Percentiles rank a stretch among this genome's conserved stretches.
These are phyloP conservation scores for Oligophagozyma castellii DNA, from an alignment of 1,139 yeast species.

Conservation along the genomic window DNA sequence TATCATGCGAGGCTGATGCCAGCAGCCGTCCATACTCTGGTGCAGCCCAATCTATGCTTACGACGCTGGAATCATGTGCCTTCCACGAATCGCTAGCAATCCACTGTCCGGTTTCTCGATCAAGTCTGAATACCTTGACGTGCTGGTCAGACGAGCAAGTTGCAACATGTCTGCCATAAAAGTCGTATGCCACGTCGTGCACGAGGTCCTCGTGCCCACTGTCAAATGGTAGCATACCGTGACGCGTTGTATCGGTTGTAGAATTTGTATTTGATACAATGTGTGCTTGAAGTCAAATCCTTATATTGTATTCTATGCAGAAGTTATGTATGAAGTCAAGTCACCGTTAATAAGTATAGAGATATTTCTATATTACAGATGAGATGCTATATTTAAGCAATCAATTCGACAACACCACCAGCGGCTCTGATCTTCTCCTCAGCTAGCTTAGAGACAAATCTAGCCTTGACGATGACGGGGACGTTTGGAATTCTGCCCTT, in stretches of 20 bases:
- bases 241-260: too few relatives aligned
- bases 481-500: conserved; percentile 97
- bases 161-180: conserved; percentile 80
- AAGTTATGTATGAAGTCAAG: not conserved
- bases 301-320: too few relatives aligned
- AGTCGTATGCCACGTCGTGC: conserved; percentile 79
- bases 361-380: conserved; percentile 1
- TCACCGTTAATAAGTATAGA: conserved; percentile 2
- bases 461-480: conserved; percentile 98
- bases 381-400: conserved; percentile 73
- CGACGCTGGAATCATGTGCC: conserved; percentile 85
- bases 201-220: conserved; percentile 88
- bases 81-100: conserved; percentile 77
- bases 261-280: not conserved
- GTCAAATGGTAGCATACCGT: conserved; percentile 43
- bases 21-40: conserved; percentile 84
- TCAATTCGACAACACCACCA: conserved; percentile 99
- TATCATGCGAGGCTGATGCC: conserved; percentile 82
- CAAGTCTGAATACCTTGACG: conserved; percentile 71
- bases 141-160: conserved; percentile 91
- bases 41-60: conserved; percentile 80
- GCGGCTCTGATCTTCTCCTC: conserved; percentile 99
- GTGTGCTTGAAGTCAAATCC: too few relatives aligned
- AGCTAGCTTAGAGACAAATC: conserved; percentile 98
- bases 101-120: conserved; percentile 49